Evolutionary conservation across 257 asterid species (phyloP).

Genomic region (Eustoma russellianum): DNA sequence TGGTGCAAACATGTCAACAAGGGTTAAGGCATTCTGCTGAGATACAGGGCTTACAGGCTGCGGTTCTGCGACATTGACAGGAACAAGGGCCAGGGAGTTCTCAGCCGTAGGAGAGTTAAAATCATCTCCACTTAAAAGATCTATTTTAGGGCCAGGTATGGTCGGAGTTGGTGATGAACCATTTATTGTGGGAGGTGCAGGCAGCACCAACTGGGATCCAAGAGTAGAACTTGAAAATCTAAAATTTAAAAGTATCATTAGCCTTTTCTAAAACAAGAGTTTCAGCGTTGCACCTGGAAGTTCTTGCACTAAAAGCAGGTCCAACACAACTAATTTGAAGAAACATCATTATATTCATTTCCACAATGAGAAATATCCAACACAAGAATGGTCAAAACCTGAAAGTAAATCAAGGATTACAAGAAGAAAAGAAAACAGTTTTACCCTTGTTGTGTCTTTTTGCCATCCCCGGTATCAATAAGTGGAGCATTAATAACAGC

Average conservation of each 20-base stretch:
- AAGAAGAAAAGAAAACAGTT: constrained; percentile 11
- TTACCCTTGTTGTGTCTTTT: constrained; percentile 54
- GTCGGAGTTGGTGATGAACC: constrained; percentile 43
- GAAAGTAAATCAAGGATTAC: not conserved
- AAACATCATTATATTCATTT: no score
- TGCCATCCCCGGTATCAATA: constrained; percentile 69
- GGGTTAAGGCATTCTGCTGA: constrained; percentile 85
- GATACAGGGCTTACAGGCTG: constrained; percentile 63
- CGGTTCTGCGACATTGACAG: constrained; percentile 63
- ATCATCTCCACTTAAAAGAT: constrained; percentile 97
- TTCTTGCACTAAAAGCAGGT: no score
- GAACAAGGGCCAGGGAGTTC: constrained; percentile 66
- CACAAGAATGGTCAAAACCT: no score
- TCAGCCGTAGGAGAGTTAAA: constrained; percentile 50
- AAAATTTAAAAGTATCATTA: no score
- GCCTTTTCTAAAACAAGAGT: no score
- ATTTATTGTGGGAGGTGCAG: constrained; percentile 52
- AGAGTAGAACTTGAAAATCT: constrained; percentile 39
- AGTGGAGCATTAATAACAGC: constrained; percentile 64
- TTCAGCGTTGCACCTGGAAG: no score
- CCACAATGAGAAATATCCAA: no score
- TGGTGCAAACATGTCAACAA: constrained; percentile 74
- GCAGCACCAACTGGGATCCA: constrained; percentile 48
- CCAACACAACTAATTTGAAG: no score
- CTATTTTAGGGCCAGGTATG: constrained; percentile 50